Evolutionary conservation across 108 stramenopile species (phyloP), one percentile per base, ranked within the genome.

Genomic region (Cyclotella distinguenda): DNA sequence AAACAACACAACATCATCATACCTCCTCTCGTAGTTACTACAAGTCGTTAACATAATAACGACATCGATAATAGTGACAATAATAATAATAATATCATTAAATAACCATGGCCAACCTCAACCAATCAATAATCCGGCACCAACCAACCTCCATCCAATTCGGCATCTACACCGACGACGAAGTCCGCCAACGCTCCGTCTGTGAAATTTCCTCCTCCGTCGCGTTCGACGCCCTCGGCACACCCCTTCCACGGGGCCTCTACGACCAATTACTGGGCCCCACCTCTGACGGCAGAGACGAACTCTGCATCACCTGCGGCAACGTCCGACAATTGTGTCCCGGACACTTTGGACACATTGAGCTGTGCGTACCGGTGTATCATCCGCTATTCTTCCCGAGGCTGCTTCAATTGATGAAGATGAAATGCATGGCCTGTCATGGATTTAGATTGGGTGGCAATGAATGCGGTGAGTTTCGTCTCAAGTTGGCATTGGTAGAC

Each of bases 281-380:
- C 1, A 46, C 60, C 35, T 82, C 90, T 23, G 53, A 19, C 28
- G 54, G 26, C 19, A 18, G 43, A 21, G 55, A 51, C 43, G 70
- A 71, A 6, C 67, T 82, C 30, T 99, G 99, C 83, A 46, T 77
- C 19, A 99, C 99, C 7, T 99, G 99, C 78, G 89, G 87, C 1
- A 77, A 86, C 31, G 55, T 78, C 35, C 92, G 78, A 39, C 22
- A 67, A 12, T 45, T 80, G 21, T 99, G 99, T 60, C 96, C 97
- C 3, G 99, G 99, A 10, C 99, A 99, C 74, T 70, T 92, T 48
- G 99, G 97, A 0, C 96, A 95, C 59, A 88, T 99, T 33, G 97
- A 98, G 66, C 79, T 99, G 32, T 91, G 92, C 72, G 97, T 98
- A 0, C 97, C 96, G 7, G 80, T 97, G 6, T 98, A 97, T 57